Conservation (phyloP, 1,284 basidiomycete species). For the Ustilago shanxiensis region DNA sequence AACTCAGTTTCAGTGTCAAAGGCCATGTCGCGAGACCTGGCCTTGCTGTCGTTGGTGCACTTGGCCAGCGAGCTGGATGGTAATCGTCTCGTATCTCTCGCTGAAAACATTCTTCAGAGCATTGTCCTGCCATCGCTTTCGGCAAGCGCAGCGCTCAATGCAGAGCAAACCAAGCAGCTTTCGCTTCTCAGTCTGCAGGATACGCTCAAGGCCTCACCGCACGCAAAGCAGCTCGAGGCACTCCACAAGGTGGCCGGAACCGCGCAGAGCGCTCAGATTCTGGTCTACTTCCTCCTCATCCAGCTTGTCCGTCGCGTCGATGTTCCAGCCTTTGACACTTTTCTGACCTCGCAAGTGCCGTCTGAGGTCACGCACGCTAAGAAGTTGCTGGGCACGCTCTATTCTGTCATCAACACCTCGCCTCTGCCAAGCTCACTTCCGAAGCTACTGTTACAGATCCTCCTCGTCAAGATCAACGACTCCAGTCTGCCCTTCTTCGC, state of each 20-base stretch:
- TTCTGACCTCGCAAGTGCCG: constrained; percentile 36
- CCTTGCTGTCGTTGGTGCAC: constrained; percentile 34
- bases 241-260: constrained; percentile 28
- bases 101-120: constrained; percentile 11
- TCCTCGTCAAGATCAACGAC: constrained; percentile 80
- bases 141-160: constrained; percentile 11
- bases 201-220: constrained; percentile 25
- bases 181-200: constrained; percentile 16
- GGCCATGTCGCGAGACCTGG: constrained; percentile 37
- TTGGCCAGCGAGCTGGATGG: constrained; percentile 19
- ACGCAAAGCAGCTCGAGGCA: constrained; percentile 21
- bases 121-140: constrained; percentile 28
- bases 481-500: constrained; percentile 85
- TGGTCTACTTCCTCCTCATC: constrained; percentile 31
- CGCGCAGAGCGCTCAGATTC: constrained; percentile 25
- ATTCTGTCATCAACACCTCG: constrained; percentile 43
- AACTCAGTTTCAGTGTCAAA: constrained; percentile 1
- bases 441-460: constrained; percentile 44
- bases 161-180: constrained; percentile 23
- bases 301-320: constrained; percentile 35
- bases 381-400: constrained; percentile 31
- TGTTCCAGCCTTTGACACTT: constrained; percentile 32
- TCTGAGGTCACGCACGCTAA: constrained; percentile 22
- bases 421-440: constrained; percentile 23
- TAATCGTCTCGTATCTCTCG: constrained; percentile 22